Conservation (phyloP, 2,329 filamentous ascomycete species). For the Ascochyta lentis region DNA sequence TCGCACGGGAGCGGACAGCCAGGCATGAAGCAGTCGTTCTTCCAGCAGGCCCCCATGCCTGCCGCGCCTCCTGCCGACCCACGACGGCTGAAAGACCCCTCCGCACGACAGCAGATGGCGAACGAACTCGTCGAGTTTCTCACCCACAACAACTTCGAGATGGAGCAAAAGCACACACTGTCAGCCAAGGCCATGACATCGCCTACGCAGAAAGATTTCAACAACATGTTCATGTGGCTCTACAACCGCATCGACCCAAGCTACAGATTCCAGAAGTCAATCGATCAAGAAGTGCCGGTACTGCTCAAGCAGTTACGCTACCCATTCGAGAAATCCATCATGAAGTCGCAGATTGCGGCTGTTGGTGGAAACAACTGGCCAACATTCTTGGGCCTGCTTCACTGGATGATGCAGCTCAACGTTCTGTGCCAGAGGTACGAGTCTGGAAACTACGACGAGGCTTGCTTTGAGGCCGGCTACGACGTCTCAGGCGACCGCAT, state of each 20-base stretch:
- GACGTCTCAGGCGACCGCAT: constrained; percentile 91
- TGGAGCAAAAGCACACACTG: constrained; percentile 96
- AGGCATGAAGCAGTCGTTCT: constrained; percentile 85
- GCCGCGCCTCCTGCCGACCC: constrained; percentile 87
- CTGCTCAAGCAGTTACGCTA: constrained; percentile 93
- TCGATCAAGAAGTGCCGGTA: constrained; percentile 92
- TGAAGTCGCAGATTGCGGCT: constrained; percentile 92
- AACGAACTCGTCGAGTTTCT: constrained; percentile 92
- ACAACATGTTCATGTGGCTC: constrained; percentile 96
- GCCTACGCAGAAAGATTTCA: constrained; percentile 98
- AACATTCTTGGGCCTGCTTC: constrained; percentile 88
- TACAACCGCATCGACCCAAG: constrained; percentile 95
- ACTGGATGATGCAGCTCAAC: constrained; percentile 99
- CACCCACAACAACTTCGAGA: constrained; percentile 91
- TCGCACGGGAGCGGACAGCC: constrained; percentile 74
- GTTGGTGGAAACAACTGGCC: constrained; percentile 98
- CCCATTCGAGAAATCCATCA: constrained; percentile 93
- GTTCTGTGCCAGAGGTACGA: constrained; percentile 90
- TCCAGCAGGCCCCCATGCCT: constrained; percentile 81
- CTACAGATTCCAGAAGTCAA: constrained; percentile 91
- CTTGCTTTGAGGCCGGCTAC: constrained; percentile 84
- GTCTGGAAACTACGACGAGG: constrained; percentile 82
- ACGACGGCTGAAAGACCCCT: constrained; percentile 80
- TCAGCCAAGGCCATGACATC: constrained; percentile 90
- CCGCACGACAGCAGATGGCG: constrained; percentile 81